Conservation (phyloP, 179 eudicot genomes). For the Pouteria campechiana region DNA sequence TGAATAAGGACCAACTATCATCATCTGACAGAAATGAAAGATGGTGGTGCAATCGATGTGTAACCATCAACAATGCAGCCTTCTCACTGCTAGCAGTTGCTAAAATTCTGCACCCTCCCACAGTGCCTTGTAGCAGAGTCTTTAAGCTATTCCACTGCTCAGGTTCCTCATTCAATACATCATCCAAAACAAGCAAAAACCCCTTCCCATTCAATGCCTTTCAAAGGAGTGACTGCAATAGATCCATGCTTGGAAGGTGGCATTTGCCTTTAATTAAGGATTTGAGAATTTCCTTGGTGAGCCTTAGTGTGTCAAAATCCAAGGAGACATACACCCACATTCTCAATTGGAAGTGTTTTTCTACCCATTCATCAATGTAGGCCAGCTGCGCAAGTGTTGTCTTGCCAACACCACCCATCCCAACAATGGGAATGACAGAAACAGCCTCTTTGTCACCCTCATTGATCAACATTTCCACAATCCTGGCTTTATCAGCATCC, state of each 20-base stretch:
- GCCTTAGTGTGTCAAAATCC: slow-evolving; percentile 2
- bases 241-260: not conserved
- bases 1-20: slow-evolving; percentile 12
- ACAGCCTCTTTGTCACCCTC: not conserved
- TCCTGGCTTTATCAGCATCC: slow-evolving; percentile 2
- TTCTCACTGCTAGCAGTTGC: slow-evolving; percentile 5
- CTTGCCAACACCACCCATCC: slow-evolving; percentile 12
- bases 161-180: slow-evolving; percentile 7
- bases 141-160: not conserved
- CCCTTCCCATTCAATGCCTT: not conserved
- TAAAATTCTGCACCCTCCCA: slow-evolving; percentile 7
- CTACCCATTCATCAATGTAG: slow-evolving; percentile 2
- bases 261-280: not conserved
- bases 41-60: not conserved
- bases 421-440: slow-evolving; percentile 6
- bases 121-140: not conserved
- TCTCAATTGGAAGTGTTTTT: slow-evolving; percentile 3
- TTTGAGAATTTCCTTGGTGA: slow-evolving; percentile 11
- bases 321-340: slow-evolving; percentile 14
- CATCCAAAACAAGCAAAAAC: slow-evolving; percentile 11
- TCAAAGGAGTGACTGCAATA: not conserved
- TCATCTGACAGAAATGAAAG: slow-evolving; percentile 5
- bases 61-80: slow-evolving; percentile 1
- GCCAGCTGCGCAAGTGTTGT: slow-evolving; percentile 13
- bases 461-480: not conserved